Evolutionary conservation across 2,329 filamentous ascomycete genomes (phyloP).

Genomic region (Alternaria atra): DNA sequence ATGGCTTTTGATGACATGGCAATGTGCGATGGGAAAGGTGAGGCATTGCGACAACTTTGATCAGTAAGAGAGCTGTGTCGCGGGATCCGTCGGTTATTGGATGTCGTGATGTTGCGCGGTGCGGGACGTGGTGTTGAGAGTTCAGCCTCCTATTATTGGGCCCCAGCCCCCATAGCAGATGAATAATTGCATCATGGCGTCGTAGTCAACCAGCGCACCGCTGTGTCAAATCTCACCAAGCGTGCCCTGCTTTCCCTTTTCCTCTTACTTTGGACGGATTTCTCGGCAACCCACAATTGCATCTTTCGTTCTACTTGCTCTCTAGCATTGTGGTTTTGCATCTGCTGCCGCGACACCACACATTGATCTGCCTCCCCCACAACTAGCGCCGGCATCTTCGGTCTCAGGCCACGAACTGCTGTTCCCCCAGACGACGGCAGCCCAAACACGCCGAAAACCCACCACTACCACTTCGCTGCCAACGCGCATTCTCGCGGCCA

Average conservation of each 20-base stretch:
- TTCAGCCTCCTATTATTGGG: conserved; percentile 38
- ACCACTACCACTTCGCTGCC: conserved; percentile 13
- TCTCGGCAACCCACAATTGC: conserved; percentile 8
- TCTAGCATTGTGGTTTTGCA: conserved; percentile 12
- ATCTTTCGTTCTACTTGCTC: conserved; percentile 3
- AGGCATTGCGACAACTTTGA: neutral
- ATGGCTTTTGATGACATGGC: neutral
- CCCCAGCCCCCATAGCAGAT: conserved; percentile 37
- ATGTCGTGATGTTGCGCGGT: neutral
- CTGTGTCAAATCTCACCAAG: conserved; percentile 24
- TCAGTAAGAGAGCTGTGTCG: neutral
- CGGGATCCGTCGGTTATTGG: neutral
- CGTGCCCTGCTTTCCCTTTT: conserved; percentile 15
- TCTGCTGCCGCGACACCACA: conserved; percentile 11
- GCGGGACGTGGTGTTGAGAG: conserved; percentile 20
- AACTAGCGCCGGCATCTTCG: conserved; percentile 35
- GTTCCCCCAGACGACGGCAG: conserved; percentile 27
- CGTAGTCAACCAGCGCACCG: conserved; percentile 25
- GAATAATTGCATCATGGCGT: conserved; percentile 43
- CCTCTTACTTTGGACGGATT: conserved; percentile 9
- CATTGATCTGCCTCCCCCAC: conserved; percentile 20
- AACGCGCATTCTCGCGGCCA: conserved; percentile 20
- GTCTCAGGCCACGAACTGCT: conserved; percentile 26
- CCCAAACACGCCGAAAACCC: conserved; percentile 13
- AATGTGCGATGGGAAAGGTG: neutral